These are phyloP conservation scores for Cornus suecica DNA, from an alignment of 148 eudicot species.

Conservation along the genomic window DNA sequence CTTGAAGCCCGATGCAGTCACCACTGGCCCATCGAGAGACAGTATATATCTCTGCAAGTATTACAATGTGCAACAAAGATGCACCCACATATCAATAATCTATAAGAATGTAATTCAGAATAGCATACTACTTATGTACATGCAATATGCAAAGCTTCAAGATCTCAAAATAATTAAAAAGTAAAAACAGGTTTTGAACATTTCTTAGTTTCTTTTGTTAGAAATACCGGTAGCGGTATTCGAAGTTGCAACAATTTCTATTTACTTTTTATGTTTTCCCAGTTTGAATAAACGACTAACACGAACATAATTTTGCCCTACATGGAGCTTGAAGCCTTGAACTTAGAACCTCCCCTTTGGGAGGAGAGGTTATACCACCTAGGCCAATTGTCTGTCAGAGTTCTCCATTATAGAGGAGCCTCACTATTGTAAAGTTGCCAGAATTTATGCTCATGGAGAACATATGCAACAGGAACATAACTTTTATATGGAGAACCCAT, in stretches of 20 bases:
- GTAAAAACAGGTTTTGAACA: neutral
- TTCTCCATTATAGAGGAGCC: neutral
- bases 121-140: neutral
- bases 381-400: no score
- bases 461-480: neutral
- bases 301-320: no score
- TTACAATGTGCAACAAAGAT: constrained; percentile 1
- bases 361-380: no score
- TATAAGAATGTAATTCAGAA: neutral
- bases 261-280: no score
- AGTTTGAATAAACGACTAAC: no score
- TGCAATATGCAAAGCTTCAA: neutral
- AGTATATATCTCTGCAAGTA: constrained; percentile 55
- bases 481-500: neutral
- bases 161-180: neutral
- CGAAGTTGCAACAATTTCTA: no score
- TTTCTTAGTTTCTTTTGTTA: neutral
- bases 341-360: no score
- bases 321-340: no score
- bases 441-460: neutral
- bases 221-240: no score
- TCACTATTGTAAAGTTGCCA: constrained; percentile 6
- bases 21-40: constrained; percentile 94
- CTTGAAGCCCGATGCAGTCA: constrained; percentile 79
- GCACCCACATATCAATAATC: neutral